A percentile compares a stretch with the other conserved stretches of the same genome.
These are phyloP conservation scores for Fusarium proliferatum DNA, from an alignment of 2,329 filamentous ascomycete species.

Conservation along the genomic window DNA sequence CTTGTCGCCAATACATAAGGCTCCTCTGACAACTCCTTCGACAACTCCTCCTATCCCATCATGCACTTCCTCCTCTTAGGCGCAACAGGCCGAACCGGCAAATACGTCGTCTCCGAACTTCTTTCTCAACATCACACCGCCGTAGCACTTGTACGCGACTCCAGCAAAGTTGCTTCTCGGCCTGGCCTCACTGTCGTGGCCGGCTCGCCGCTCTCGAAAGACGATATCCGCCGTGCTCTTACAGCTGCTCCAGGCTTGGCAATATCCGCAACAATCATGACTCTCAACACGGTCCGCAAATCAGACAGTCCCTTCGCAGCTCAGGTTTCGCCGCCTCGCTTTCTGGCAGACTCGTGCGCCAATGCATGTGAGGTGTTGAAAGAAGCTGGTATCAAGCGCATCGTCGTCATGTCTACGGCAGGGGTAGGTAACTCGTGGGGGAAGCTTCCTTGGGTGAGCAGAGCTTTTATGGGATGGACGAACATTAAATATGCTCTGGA, in stretches of 20 bases:
- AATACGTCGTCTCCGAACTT: conserved; percentile 54
- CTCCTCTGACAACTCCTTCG: not conserved
- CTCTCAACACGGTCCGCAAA: conserved; percentile 54
- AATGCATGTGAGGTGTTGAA: conserved; percentile 49
- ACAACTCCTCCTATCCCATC: not conserved
- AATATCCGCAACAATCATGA: conserved; percentile 51
- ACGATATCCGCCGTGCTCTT: conserved; percentile 48
- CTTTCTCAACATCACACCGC: conserved; percentile 53
- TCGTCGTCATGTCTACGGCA: conserved; percentile 54
- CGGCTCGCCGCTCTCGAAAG: conserved; percentile 51
- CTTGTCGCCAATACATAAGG: not conserved
- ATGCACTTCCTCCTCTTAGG: conserved; percentile 58
- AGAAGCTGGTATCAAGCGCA: conserved; percentile 46
- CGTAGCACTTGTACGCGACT: conserved; percentile 53
- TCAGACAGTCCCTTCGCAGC: conserved; percentile 55
- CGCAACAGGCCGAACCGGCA: conserved; percentile 56
- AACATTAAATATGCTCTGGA: conserved; percentile 54
- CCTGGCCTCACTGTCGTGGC: conserved; percentile 47
- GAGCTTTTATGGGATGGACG: conserved; percentile 52
- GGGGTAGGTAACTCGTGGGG: conserved; percentile 54
- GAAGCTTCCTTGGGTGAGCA: conserved; percentile 49
- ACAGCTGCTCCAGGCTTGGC: conserved; percentile 29
- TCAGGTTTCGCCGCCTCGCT: conserved; percentile 52
- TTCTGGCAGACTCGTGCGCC: conserved; percentile 53
- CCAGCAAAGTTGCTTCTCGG: conserved; percentile 25